Conservation (phyloP, 495 filamentous ascomycete genomes). For the Paragyromitra xinjiangensis region DNA sequence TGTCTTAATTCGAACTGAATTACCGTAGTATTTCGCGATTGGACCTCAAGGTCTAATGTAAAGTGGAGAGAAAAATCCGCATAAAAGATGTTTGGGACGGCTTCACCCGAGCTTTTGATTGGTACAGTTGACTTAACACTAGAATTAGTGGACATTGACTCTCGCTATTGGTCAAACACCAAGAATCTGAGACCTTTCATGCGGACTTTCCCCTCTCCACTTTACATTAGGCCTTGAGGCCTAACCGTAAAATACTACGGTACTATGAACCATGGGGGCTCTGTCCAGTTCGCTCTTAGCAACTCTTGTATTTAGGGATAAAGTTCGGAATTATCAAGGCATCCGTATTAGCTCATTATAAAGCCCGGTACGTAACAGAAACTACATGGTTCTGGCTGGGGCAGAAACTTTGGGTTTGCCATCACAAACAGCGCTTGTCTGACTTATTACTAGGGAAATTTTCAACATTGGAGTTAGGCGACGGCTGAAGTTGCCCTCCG, state of each 20-base stretch:
- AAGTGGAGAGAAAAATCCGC: no score
- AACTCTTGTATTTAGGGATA: background rate
- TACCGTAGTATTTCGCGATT: background rate
- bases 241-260: no score
- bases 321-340: background rate
- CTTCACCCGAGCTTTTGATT: no score
- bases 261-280: background rate
- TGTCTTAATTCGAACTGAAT: background rate
- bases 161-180: background rate
- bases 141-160: background rate
- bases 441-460: background rate
- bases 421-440: background rate
- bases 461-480: no score
- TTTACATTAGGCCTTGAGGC: no score
- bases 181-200: constrained; percentile 10
- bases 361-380: no score
- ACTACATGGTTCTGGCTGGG: background rate
- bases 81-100: no score
- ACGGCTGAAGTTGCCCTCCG: no score
- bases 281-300: background rate
- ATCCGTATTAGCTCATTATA: background rate
- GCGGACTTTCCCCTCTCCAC: no score
- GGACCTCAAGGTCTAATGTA: no score
- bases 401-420: background rate
- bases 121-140: background rate